Evolutionary conservation across 306 rosid genomes (phyloP), one percentile per base, ranked within the genome.

Genomic region (Lupinus albus): DNA sequence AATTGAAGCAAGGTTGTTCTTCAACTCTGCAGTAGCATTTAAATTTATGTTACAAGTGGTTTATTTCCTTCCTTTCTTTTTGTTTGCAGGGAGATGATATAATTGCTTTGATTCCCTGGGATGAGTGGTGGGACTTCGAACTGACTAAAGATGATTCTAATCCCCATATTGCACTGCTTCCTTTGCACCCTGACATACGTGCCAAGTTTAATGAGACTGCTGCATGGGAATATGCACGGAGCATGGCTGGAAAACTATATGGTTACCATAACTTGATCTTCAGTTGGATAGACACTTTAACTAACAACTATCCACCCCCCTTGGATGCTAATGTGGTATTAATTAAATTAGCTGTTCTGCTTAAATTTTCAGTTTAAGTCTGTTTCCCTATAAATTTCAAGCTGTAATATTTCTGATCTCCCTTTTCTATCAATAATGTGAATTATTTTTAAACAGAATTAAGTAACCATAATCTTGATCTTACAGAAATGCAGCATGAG

Each of bases 251-350:
- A 28, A 78, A 81, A 63, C 96, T 95, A 1, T 94, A 90, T 81
- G 99, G 99, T 74, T 94, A 86, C 81, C 99, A 94, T 77, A 94
- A 94, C 81, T 25, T 94, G 94, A 84, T 94, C 75, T 94, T 94
- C 83, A 87, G 97, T 79, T 94, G 99, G 99, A 94, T 94, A 69
- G 99, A 94, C 74, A 94, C 99, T 56, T 49, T 76, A 54, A 73
- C 7, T 3, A 87, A 64, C 36, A 94, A 94, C 76, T 94, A 88
- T 78, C 99, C 99, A 14, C 97, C 99, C 33, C 99, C 99, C 12
- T 79, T 94, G 84, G 99, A 94, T 83, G 89, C 99, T 66, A 89
- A 94, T 77, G 25, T 86, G 95, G 99, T 93, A 88, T 55, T 60
- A 25, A 39, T 76, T 13, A 35, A 61, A 51, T 60, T 33, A 28